Base-by-base conservation (phyloP, 2,329 filamentous ascomycete species). In the Diaporthe caulivora region DNA sequence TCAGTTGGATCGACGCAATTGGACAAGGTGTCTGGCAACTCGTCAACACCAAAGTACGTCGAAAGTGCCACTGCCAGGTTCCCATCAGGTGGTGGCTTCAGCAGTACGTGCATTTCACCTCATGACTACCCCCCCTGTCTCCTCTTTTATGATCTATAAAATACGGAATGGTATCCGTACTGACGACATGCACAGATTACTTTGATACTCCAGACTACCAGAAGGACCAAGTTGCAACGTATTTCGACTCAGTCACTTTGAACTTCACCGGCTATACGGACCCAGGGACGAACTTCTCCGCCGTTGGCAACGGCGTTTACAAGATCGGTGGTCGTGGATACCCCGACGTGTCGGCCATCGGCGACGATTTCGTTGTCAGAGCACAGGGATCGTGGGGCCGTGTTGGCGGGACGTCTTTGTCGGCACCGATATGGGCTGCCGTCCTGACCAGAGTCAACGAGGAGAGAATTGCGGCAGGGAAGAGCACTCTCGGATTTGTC, bases 371-470 rank as follows among this genome's bases (percentile, higher is more conserved):
- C 57, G 78, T 81, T 18, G 77, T 82, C 7, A 79, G 81, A 65
- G 80, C 81, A 65, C 77, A 80, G n/a, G 82, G 81, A 6, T 72
- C 77, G n/a, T 77, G 82, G 68, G 73, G 78, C 29, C 78, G 83
- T 3, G 82, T 88, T 31, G 87, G 84, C 34, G 88, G 88, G 17
- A 90, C 88, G 6, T 87, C 85, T 65, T 86, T 87, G 10, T 84
- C 84, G 3, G 79, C 85, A 42, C 88, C 88, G 0, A 84, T 87
- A 1, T 85, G 86, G 75, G 86, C 84, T 0, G 80, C 84, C 0
- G 82, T 88, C 51, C 77, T 90, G 37, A 89, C 85, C 1, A 77
- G 87, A 76, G 81, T 89, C 47, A 88, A 88, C 74, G 87, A 89
- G 77, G 86, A 86, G 77, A 80, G 87, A 29, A 77, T 88, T 31